phyloP scores from a whole-genome alignment of 257 asterid species.

The Cinchona pubescens region DNA sequence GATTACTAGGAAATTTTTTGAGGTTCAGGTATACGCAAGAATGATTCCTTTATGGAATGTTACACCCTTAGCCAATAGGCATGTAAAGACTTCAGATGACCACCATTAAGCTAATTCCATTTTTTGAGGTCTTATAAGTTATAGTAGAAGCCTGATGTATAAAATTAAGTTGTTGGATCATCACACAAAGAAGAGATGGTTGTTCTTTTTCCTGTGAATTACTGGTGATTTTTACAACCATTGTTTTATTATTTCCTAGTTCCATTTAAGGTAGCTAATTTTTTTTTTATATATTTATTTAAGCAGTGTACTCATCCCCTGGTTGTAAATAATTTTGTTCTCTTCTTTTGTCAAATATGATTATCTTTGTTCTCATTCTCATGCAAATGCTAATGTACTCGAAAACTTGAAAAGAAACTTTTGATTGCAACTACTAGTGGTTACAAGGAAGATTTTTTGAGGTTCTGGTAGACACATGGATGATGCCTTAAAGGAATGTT shows the following conservation, averaged over 20 bases:
- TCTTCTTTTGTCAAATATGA: not conserved
- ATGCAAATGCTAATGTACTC: not conserved
- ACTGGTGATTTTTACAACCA: not conserved
- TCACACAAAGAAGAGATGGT: not conserved
- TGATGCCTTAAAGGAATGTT: not conserved
- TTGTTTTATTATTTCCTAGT: not conserved
- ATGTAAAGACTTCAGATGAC: not conserved
- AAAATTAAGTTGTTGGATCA: not conserved
- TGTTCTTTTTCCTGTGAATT: not conserved
- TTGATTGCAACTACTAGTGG: not conserved
- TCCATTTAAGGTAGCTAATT: not conserved
- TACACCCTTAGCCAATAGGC: not conserved
- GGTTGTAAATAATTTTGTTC: not conserved
- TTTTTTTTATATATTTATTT: not conserved
- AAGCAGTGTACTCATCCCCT: slow-evolving; percentile 1
- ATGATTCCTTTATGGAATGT: not conserved
- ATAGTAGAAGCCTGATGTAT: not conserved
- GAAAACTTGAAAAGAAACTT: not conserved
- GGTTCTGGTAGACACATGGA: not conserved
- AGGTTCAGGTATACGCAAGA: not conserved
- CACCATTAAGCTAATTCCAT: not conserved
- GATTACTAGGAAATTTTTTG: not conserved
- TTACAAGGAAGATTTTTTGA: not conserved
- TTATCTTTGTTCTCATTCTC: not conserved
- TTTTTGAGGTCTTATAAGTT: not conserved